A percentile compares a stretch with the other conserved stretches of the same genome.
phyloP scores from a whole-genome alignment of 2,329 filamentous ascomycete species.

The Stachybotrys chartarum region DNA sequence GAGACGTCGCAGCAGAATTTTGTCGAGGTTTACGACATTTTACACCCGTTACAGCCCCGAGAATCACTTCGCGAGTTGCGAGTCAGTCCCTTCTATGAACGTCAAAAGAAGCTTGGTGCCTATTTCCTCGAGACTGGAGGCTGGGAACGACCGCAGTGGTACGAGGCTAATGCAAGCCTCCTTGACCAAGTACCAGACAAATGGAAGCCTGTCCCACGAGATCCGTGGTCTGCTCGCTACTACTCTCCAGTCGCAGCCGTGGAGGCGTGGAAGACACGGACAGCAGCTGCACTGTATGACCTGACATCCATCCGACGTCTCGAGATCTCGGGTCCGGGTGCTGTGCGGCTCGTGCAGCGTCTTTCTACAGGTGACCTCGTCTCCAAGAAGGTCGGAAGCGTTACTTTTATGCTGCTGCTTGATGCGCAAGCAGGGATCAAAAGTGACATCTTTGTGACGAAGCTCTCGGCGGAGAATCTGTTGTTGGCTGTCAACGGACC shows the following conservation, averaged over 20 bases:
- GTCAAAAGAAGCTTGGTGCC: conserved; percentile 47
- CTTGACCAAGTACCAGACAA: conserved; percentile 41
- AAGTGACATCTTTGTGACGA: conserved; percentile 50
- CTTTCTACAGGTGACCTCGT: conserved; percentile 42
- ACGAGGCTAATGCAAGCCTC: conserved; percentile 46
- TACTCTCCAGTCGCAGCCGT: conserved; percentile 52
- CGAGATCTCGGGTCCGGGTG: conserved; percentile 50
- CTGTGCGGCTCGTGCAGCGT: conserved; percentile 44
- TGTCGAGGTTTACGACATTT: conserved; percentile 57
- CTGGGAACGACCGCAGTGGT: conserved; percentile 60
- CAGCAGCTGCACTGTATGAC: conserved; percentile 55
- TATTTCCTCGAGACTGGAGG: conserved; percentile 52
- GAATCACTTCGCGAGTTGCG: conserved; percentile 51
- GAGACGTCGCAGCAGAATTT: conserved; percentile 57
- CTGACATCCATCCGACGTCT: conserved; percentile 53
- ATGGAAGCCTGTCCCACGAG: conserved; percentile 49
- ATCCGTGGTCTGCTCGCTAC: conserved; percentile 49
- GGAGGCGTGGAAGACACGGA: conserved; percentile 59
- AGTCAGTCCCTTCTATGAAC: conserved; percentile 48
- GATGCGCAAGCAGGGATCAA: conserved; percentile 44
- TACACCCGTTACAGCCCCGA: conserved; percentile 53
- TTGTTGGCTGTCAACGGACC: conserved; percentile 51
- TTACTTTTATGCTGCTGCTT: conserved; percentile 51
- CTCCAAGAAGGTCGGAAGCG: conserved; percentile 34
- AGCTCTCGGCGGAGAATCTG: conserved; percentile 40